Percentiles rank a stretch among this genome's conserved stretches.
These are phyloP conservation scores for Fusarium stilboides DNA, from an alignment of 2,329 filamentous ascomycete genomes.

Conservation along the genomic window DNA sequence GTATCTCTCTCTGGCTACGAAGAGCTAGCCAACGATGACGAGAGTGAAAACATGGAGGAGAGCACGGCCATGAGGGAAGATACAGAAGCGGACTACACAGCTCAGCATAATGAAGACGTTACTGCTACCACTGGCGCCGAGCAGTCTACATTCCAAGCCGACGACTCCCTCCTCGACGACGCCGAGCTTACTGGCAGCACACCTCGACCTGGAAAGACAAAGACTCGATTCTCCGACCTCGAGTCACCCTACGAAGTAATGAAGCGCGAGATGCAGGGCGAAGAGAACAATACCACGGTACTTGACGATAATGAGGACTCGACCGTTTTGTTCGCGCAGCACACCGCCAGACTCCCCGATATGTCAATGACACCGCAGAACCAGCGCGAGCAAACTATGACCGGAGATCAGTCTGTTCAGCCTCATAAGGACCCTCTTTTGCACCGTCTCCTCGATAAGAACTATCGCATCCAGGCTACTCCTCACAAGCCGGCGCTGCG, in stretches of 20 bases:
- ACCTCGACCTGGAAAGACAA: slow-evolving; percentile 70
- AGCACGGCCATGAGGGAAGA: slow-evolving; percentile 71
- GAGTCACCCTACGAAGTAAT: slow-evolving; percentile 84
- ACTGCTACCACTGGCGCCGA: slow-evolving; percentile 54
- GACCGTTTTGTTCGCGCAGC: slow-evolving; percentile 66
- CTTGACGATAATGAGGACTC: slow-evolving; percentile 61
- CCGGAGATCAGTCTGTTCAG: slow-evolving; percentile 55
- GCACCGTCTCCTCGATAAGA: slow-evolving; percentile 94
- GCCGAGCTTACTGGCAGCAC: slow-evolving; percentile 77
- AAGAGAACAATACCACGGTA: slow-evolving; percentile 57
- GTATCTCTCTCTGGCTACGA: slow-evolving; percentile 97
- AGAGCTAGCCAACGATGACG: slow-evolving; percentile 80
- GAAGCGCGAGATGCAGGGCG: slow-evolving; percentile 74
- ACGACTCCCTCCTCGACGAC: slow-evolving; percentile 79
- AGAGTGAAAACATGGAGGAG: slow-evolving; percentile 65
- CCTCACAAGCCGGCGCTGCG: slow-evolving; percentile 74
- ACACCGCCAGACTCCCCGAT: slow-evolving; percentile 70
- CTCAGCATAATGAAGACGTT: slow-evolving; percentile 57
- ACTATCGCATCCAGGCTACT: slow-evolving; percentile 93
- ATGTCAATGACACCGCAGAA: slow-evolving; percentile 75
- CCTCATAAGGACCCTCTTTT: slow-evolving; percentile 80
- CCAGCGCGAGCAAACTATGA: slow-evolving; percentile 55
- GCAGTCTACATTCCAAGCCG: slow-evolving; percentile 59
- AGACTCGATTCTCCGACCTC: slow-evolving; percentile 73
- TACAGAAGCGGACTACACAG: slow-evolving; percentile 65